Evolutionary conservation across 2,329 filamentous ascomycete species (phyloP).

Genomic region (Cladosporium sp.): DNA sequence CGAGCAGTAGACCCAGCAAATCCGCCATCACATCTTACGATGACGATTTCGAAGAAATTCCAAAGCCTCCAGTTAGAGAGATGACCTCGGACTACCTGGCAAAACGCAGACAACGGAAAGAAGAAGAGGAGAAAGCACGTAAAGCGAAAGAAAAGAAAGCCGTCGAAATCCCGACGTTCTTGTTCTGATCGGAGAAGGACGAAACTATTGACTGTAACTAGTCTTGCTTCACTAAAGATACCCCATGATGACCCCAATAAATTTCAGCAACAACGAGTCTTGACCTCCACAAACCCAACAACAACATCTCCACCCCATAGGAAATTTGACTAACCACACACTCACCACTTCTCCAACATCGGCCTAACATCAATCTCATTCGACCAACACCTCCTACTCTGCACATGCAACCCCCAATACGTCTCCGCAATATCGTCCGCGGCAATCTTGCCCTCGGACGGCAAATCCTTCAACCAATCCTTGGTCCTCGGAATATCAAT

Average conservation of each 20-base stretch:
- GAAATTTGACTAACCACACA: not conserved
- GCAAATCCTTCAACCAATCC: constrained; percentile 52
- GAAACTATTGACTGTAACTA: no score
- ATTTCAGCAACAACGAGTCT: no score
- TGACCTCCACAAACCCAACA: no score
- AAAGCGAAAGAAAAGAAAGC: constrained; percentile 21
- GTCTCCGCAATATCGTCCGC: constrained; percentile 82
- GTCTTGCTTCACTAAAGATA: not conserved
- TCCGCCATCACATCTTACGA: not conserved
- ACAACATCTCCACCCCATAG: not conserved
- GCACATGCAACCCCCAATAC: constrained; percentile 81
- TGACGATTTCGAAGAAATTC: constrained; percentile 1
- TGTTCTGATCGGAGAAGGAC: constrained; percentile 30
- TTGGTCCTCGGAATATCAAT: constrained; percentile 76
- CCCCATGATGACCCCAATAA: not conserved
- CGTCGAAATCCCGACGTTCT: constrained; percentile 41
- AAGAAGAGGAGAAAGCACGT: constrained; percentile 23
- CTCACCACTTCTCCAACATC: constrained; percentile 76
- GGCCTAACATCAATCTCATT: constrained; percentile 79
- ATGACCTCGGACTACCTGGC: constrained; percentile 15
- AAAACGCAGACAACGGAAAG: constrained; percentile 27
- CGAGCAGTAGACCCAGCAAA: not conserved
- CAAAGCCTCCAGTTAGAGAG: constrained; percentile 13
- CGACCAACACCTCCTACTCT: constrained; percentile 73
- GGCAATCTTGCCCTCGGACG: constrained; percentile 64